Evolutionary conservation across 768 basidiomycete species (phyloP).

Genomic region (Suillus discolor): DNA sequence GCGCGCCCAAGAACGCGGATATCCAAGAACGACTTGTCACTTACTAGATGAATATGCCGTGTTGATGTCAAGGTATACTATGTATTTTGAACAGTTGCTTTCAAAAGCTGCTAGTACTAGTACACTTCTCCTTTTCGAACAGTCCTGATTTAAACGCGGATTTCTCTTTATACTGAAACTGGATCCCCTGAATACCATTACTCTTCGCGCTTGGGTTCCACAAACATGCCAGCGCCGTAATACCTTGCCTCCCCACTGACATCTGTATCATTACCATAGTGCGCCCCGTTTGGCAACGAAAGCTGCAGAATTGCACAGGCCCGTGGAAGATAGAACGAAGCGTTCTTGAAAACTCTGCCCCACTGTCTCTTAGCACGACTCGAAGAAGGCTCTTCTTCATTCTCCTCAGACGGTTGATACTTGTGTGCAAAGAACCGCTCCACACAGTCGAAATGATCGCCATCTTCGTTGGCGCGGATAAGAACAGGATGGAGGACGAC

Average conservation of each 20-base stretch:
- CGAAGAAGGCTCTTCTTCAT: neutral
- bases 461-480: neutral
- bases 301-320: neutral
- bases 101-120: neutral
- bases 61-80: neutral
- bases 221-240: neutral
- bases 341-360: neutral
- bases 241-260: neutral
- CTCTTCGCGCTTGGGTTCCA: neutral
- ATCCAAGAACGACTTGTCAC: too few species aligned
- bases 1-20: too few species aligned
- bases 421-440: neutral
- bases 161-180: neutral
- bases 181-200: neutral
- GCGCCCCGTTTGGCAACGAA: neutral
- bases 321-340: neutral
- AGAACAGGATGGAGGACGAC: neutral
- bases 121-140: neutral
- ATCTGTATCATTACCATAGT: neutral
- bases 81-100: neutral
- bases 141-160: neutral
- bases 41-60: too few species aligned
- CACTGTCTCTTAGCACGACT: neutral
- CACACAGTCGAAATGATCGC: neutral
- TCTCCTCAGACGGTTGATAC: neutral